Base-by-base conservation (phyloP, 2,329 filamentous ascomycete species). In the Xylaria sp. region DNA sequence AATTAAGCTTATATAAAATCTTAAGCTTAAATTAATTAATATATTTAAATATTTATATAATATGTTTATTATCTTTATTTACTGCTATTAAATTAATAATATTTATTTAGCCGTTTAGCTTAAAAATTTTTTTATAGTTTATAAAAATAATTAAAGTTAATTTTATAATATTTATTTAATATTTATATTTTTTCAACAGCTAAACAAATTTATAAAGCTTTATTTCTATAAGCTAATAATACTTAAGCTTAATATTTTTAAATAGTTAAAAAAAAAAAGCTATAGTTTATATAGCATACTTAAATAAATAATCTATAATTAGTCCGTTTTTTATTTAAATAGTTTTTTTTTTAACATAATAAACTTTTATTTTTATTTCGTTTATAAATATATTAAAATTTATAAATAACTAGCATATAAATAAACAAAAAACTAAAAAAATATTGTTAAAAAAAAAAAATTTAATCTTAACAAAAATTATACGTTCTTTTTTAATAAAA, bases 211-310 rank as follows among this genome's bases (percentile, higher is more conserved):
- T 39, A 39, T 36, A 34, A 12, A 55, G 28, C 4, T 55, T 39
- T 55, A 55, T 55, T 55, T 55, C 39, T 23, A 55, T 55, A 30
- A 55, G n/a, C 52, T 55, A 55, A 39, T 55, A 55, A n/a, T n/a
- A n/a, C n/a, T n/a, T 36, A 36, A 36, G 20, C 23, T n/a, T 23
- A 4, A n/a, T 52, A 6, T n/a, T 32, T 7, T n/a, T n/a, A 52
- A 52, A 18, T 10, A 15, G n/a, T 52, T 52, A 52, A 52, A 52
- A 52, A 52, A 52, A 52, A 30, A 32, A 5, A n/a, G n/a, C 15
- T 10, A 52, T 52, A 3, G 15, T 52, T 52, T 52, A 30, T 32
- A 52, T 52, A 7, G n/a, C n/a, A 32, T 52, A 52, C 9, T 32
- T 3, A 18, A 32, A 15, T 52, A 52, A 52, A 52, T 52, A 52